phyloP scores from a whole-genome alignment of 306 rosid species.

The Trichosanthes truncata region DNA sequence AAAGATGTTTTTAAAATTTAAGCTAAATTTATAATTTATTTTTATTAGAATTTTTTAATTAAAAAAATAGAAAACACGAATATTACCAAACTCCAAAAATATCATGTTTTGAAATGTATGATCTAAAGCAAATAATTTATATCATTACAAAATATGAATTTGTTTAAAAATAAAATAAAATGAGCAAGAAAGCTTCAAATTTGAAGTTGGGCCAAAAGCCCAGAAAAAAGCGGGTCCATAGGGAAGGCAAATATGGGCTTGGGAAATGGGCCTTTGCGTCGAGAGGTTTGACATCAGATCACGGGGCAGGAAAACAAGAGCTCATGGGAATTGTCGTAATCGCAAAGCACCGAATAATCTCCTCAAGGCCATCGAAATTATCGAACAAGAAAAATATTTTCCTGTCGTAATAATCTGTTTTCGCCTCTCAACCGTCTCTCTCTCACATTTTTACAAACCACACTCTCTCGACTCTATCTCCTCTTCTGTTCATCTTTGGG shows the following conservation, averaged over 20 bases:
- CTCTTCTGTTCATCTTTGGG: neutral
- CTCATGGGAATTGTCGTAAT: neutral
- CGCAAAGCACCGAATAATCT: neutral
- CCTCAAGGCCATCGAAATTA: constrained; percentile 16
- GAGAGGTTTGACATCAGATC: neutral
- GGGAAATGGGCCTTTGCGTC: neutral
- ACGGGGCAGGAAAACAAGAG: neutral
- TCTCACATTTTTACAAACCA: neutral
- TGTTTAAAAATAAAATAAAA: neutral
- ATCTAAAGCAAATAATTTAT: neutral
- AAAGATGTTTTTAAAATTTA: too few relatives aligned
- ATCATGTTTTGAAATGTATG: neutral
- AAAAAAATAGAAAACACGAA: neutral
- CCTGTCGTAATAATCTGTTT: neutral
- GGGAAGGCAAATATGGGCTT: neutral
- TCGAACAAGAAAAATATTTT: constrained; percentile 20
- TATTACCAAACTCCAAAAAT: neutral
- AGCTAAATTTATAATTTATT: too few relatives aligned
- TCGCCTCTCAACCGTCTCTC: neutral
- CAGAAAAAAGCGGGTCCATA: neutral
- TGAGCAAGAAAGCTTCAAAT: neutral
- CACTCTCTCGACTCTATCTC: neutral
- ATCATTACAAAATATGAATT: neutral
- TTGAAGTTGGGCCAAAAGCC: neutral
- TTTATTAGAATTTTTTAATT: too few relatives aligned